phyloP scores from a whole-genome alignment of 768 basidiomycete species.

The Obba rivulosa region DNA sequence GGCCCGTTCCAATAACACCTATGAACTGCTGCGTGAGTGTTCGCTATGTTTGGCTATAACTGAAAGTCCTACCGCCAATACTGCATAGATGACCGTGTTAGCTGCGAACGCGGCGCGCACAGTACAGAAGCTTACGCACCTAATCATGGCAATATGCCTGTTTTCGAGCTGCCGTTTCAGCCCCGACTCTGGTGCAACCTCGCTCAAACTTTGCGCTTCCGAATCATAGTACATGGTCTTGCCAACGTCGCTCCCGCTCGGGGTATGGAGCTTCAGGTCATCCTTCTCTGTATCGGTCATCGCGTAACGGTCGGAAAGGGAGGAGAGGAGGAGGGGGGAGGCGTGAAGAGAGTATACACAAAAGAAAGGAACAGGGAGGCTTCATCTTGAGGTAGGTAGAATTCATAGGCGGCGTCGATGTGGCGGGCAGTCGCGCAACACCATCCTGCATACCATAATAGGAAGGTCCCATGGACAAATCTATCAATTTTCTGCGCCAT shows the following conservation, averaged over 20 bases:
- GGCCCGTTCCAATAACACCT: constrained; percentile 41
- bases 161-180: constrained; percentile 37
- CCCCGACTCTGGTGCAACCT: background rate
- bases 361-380: too few relatives aligned
- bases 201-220: constrained; percentile 3
- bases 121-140: constrained; percentile 29
- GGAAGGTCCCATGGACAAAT: too few relatives aligned
- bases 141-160: constrained; percentile 80
- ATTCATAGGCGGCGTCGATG: too few relatives aligned
- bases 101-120: background rate
- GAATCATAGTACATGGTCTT: constrained; percentile 3
- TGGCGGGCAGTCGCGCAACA: too few relatives aligned
- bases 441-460: too few relatives aligned
- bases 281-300: too few relatives aligned
- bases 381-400: too few relatives aligned
- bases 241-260: background rate
- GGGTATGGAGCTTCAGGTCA: too few relatives aligned
- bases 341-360: too few relatives aligned
- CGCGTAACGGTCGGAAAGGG: too few relatives aligned
- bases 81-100: constrained; percentile 3
- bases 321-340: too few relatives aligned
- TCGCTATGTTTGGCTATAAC: background rate
- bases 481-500: too few relatives aligned
- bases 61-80: constrained; percentile 24
- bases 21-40: background rate